Base-by-base conservation (phyloP, 2,329 filamentous ascomycete genomes). In the Xylariomycetidae sp. region DNA sequence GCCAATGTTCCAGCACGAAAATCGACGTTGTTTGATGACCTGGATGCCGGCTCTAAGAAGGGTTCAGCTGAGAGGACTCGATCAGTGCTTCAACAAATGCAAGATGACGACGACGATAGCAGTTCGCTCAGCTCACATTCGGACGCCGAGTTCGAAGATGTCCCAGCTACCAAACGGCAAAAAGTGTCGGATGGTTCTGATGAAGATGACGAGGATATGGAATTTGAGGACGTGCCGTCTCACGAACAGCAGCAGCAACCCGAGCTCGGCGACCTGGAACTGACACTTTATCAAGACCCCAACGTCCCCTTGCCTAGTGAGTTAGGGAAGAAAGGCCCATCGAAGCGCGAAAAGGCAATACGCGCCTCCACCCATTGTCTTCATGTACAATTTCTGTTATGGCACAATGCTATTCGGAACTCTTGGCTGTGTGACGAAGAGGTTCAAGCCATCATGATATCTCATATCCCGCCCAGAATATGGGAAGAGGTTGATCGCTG, bases 321-420 rank as follows among this genome's bases (percentile, higher is more conserved):
- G 1, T 66, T 75, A 27, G 76, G 76, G 15, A 95, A 86, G 59
- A 95, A 90, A 54, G 89, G 87, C 0, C 84, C 85, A 0, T 83
- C 85, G 3, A 95, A 95, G 60, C 76, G 83, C 18, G 87, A 95
- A 53, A 77, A 86, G 32, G 74, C 79, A 39, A 83, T 90, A 35
- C 75, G 92, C 17, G 74, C 80, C 20, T 72, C 79, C 4, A 88
- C 87, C 1, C 92, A 98, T 58, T 85, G 85, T 47, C 71, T 95
- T 46, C 92, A 98, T 58, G 88, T 96, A 2, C 80, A 93, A 54
- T 76, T 79, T 32, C 65, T 98, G 12, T 72, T 98, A 39, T 95
- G 83, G 71, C 89, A 96, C 56, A 96, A 96, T 53, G 76, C 85
- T 0, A 61, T 92, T 10, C 77, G 85, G 25, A 95, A 96, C 55